These are phyloP conservation scores for Cryptosporidium felis DNA, from an alignment of 169 alveolate genomes.

Conservation along the genomic window DNA sequence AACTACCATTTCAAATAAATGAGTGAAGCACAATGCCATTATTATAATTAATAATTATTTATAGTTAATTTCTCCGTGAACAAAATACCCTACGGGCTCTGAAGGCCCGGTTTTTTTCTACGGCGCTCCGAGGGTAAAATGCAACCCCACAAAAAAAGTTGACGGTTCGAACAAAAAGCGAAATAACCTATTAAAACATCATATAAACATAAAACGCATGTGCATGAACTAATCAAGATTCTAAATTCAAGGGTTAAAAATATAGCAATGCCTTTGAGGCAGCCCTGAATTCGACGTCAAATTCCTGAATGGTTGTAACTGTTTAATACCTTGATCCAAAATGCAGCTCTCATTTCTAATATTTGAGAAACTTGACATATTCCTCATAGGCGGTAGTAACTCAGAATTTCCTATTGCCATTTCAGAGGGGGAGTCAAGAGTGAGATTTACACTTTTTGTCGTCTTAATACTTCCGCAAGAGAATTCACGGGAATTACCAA, in stretches of 20 bases:
- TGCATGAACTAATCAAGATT: neutral
- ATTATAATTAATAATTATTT: neutral
- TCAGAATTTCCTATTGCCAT: neutral
- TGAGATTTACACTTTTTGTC: slow-evolving; percentile 6
- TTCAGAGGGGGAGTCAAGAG: slow-evolving; percentile 32
- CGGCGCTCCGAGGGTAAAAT: neutral
- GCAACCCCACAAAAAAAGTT: neutral
- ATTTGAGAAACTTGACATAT: neutral
- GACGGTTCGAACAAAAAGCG: neutral
- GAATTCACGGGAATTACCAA: neutral
- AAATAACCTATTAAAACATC: neutral
- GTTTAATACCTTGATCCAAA: neutral
- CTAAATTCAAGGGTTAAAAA: slow-evolving; percentile 23
- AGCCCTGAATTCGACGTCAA: neutral
- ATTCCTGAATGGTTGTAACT: neutral
- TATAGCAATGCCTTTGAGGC: slow-evolving; percentile 39
- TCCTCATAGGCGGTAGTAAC: neutral
- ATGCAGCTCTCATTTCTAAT: neutral
- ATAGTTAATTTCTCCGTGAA: neutral
- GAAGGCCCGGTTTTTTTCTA: neutral
- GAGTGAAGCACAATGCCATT: slow-evolving; percentile 62
- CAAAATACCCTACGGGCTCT: neutral
- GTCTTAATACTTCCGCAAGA: neutral
- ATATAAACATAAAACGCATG: neutral
- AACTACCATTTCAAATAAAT: slow-evolving; percentile 52